phyloP scores from a whole-genome alignment of 1,139 yeast genomes.

The Hyphopichia pseudoburtonii region DNA sequence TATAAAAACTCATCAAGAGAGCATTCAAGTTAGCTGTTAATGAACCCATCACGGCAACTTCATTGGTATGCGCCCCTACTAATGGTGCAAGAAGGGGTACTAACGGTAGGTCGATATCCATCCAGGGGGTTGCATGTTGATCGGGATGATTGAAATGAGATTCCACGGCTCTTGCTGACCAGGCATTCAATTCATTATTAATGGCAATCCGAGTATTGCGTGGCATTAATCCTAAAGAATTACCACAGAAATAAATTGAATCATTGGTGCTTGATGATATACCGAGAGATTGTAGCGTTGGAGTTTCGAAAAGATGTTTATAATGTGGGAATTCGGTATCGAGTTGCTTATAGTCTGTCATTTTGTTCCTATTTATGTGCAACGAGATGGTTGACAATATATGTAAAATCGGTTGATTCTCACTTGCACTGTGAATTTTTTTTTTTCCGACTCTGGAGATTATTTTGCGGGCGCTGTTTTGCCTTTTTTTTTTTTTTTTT shows the following conservation, averaged over 20 bases:
- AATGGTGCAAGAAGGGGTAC: slow-evolving; percentile 66
- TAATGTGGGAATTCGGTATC: slow-evolving; percentile 40
- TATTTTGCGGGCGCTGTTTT: too few species aligned
- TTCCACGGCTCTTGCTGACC: slow-evolving; percentile 80
- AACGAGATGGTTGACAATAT: too few species aligned
- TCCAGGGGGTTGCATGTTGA: slow-evolving; percentile 62
- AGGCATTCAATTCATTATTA: slow-evolving; percentile 69
- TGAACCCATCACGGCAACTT: slow-evolving; percentile 87
- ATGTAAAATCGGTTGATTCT: too few species aligned
- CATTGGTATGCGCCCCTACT: slow-evolving; percentile 71
- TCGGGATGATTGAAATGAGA: slow-evolving; percentile 75
- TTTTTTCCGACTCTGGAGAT: too few species aligned
- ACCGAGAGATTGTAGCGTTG: slow-evolving; percentile 59
- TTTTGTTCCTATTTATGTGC: neutral
- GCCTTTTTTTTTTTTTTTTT: too few species aligned
- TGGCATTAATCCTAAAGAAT: slow-evolving; percentile 91
- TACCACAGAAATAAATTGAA: slow-evolving; percentile 77
- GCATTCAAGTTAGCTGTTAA: slow-evolving; percentile 81
- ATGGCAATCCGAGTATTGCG: slow-evolving; percentile 56
- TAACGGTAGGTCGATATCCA: slow-evolving; percentile 77
- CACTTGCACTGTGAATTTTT: too few species aligned
- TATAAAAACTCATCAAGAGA: slow-evolving; percentile 70
- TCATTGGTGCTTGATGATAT: slow-evolving; percentile 23
- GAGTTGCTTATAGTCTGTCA: slow-evolving; percentile 11
- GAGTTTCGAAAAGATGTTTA: slow-evolving; percentile 51